A percentile compares a stretch with the other conserved stretches of the same genome.
phyloP scores from a whole-genome alignment of 257 asterid genomes.

The Schizonepeta tenuifolia region DNA sequence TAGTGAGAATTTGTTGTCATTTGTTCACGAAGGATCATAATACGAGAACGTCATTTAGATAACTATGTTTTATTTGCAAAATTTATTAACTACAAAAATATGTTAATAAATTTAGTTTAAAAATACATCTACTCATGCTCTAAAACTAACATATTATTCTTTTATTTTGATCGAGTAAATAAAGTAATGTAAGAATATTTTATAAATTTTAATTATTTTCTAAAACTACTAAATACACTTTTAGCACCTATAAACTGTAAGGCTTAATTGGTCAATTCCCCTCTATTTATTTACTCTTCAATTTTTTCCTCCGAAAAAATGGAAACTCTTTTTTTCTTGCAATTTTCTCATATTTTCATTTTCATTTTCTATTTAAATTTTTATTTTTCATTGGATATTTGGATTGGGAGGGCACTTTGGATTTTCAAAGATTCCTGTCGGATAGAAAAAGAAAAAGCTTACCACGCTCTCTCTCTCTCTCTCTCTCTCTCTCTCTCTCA shows the following conservation, averaged over 20 bases:
- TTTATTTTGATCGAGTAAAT: background rate
- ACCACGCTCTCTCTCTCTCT: slow-evolving; percentile 54
- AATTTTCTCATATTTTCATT: background rate
- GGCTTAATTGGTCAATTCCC: background rate
- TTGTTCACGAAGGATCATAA: no score
- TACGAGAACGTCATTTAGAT: no score
- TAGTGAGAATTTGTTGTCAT: background rate
- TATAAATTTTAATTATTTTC: no score
- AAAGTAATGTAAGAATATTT: no score
- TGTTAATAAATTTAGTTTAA: no score
- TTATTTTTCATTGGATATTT: background rate
- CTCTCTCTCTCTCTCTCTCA: slow-evolving; percentile 16
- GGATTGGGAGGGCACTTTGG: slow-evolving; percentile 41
- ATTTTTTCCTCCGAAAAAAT: background rate
- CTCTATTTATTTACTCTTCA: background rate
- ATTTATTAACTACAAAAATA: no score
- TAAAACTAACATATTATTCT: no score
- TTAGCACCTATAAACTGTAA: background rate
- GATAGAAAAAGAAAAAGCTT: slow-evolving; percentile 58
- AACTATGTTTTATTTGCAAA: no score
- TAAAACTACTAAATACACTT: no score
- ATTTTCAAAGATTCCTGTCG: slow-evolving; percentile 80
- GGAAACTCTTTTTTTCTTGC: background rate
- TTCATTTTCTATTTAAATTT: background rate
- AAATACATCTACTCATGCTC: no score